Evolutionary conservation across 306 rosid genomes (phyloP).

Genomic region (Cicer pinnatifidum): DNA sequence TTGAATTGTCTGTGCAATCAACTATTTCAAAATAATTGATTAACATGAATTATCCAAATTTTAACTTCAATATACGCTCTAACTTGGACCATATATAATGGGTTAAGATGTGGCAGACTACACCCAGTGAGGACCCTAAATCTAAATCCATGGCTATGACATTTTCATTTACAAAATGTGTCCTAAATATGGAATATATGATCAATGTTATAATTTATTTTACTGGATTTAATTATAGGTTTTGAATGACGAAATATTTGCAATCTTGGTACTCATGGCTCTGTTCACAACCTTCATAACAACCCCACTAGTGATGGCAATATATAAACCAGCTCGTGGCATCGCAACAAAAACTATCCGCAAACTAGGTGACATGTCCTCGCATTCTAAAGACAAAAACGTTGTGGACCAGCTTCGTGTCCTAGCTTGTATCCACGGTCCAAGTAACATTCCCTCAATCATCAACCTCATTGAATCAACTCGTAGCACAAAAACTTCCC

Average conservation of each 20-base stretch:
- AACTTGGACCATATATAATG: too few species aligned
- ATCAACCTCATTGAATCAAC: slow-evolving; percentile 62
- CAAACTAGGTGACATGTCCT: slow-evolving; percentile 58
- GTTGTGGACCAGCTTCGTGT: slow-evolving; percentile 55
- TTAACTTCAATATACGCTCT: too few species aligned
- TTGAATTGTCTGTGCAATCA: too few species aligned
- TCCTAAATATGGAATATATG: not conserved
- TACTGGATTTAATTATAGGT: slow-evolving; percentile 52
- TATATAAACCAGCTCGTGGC: slow-evolving; percentile 71
- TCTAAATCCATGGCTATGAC: not conserved
- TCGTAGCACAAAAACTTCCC: slow-evolving; percentile 54
- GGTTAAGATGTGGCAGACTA: too few species aligned
- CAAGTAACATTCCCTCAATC: slow-evolving; percentile 60
- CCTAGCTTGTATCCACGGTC: slow-evolving; percentile 77
- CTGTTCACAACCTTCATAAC: slow-evolving; percentile 88
- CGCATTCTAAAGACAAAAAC: not conserved
- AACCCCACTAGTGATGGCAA: slow-evolving; percentile 74
- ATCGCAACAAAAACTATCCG: slow-evolving; percentile 42
- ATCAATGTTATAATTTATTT: not conserved
- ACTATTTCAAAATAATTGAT: too few species aligned
- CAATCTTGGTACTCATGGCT: slow-evolving; percentile 90
- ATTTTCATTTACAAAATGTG: not conserved
- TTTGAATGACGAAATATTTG: slow-evolving; percentile 75
- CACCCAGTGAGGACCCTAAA: too few species aligned
- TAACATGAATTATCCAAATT: too few species aligned